Evolutionary conservation across 1,284 basidiomycete genomes (phyloP), one percentile per base, ranked within the genome.

Genomic region (Ustilago curta): DNA sequence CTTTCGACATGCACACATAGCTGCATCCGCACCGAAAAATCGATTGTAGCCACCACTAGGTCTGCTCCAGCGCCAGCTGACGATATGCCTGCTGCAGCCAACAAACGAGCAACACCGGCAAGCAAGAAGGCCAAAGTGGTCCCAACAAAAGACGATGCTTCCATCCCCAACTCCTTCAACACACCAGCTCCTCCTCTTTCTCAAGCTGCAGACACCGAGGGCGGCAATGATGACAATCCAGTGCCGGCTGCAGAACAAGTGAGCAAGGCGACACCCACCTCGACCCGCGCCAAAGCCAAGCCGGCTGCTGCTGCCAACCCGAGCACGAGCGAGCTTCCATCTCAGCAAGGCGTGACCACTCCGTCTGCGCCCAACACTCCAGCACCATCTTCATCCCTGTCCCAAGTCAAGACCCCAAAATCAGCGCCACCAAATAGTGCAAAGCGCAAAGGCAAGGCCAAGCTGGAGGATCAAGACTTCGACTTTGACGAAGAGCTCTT

Each of bases 41-140:
- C 31, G 12, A 32, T 12, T 9, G 11, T 9, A 32, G 8, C 31
- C 31, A 32, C 12, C 3, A 9, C 2, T 7, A 16, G 12, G 14
- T 14, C 35, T 37, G 2, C 4, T 39, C 5, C 25, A 19, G 8
- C 9, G n/a, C 19, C 27, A 40, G 25, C 27, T 29, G 37, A 31
- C 50, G 40, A 44, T 16, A 65, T 70, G 68, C 62, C 68, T 0
- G 50, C 55, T 19, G 42, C 50, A 42, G 44, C 61, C n/a, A 39
- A 18, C 48, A 57, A 49, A 39, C 40, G 49, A 18, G n/a, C 59
- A 18, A 70, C 60, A 12, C 58, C 68, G 7, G 53, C 54, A 16
- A 31, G 58, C 16, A 70, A 70, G 51, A 64, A 58, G 35, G 39
- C 55, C 8, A 70, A 61, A 50, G 40, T 59, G 19, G 54, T 49